Percentiles rank a stretch among this genome's conserved stretches.
phyloP scores from a whole-genome alignment of 1,284 basidiomycete species.

The Naganishia liquefaciens region DNA sequence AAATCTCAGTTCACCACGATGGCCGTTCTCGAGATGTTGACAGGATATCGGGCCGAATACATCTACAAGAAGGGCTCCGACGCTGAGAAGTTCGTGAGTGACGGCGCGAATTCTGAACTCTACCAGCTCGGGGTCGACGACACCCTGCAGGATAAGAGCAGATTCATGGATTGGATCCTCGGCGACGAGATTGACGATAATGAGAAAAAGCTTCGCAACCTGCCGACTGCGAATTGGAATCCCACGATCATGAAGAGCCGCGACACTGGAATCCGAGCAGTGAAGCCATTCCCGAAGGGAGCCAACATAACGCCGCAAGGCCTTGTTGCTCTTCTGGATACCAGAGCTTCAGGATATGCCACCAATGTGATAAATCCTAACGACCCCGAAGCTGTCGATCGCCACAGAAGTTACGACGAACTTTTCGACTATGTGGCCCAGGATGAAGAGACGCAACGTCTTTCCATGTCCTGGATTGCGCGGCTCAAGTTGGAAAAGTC shows the following conservation, averaged over 20 bases:
- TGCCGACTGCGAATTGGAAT: background rate
- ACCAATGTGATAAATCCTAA: background rate
- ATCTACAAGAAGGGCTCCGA: background rate
- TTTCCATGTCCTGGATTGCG: too few species aligned
- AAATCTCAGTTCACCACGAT: background rate
- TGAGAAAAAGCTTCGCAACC: too few species aligned
- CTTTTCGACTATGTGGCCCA: background rate
- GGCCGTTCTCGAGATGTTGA: conserved; percentile 6
- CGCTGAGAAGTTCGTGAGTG: too few species aligned
- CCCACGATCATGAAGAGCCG: background rate
- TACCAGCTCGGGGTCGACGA: too few species aligned
- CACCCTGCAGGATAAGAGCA: too few species aligned
- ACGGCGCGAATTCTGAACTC: too few species aligned
- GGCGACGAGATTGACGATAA: too few species aligned
- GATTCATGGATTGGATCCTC: too few species aligned
- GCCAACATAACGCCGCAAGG: background rate
- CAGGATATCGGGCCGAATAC: background rate
- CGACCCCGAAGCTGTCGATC: background rate
- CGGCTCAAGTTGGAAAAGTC: too few species aligned
- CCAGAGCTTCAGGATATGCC: background rate
- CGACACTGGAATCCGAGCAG: background rate
- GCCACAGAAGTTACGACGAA: background rate
- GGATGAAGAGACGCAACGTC: too few species aligned
- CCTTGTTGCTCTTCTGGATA: background rate
- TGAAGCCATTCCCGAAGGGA: background rate